Evolutionary conservation across 2,329 filamentous ascomycete genomes (phyloP), one percentile per base, ranked within the genome.

Genomic region (Venturia carpophila): DNA sequence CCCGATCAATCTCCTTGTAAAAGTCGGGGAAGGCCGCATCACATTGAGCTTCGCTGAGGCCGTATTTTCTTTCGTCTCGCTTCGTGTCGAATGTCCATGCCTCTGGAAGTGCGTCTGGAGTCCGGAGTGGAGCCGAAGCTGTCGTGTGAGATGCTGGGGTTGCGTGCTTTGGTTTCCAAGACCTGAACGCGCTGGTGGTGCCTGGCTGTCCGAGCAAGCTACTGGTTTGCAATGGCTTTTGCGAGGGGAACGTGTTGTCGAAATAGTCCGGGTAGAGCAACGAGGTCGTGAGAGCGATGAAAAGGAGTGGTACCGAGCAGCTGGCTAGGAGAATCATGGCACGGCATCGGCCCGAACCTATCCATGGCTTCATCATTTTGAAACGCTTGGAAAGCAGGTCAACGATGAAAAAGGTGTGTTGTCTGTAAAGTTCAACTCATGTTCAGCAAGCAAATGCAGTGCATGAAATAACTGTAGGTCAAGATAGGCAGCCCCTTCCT

Each of bases 1-100:
- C 68, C 34, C 69, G 69, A 17, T 72, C 70, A 27, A 74, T 67
- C 45, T 72, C 72, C 13, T 68, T 64, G 64, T 69, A 74, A 15
- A 72, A 67, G 34, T 65, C 63, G n/a, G 68, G 55, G 55, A 74
- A 73, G 37, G 68, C 63, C 24, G 67, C 65, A 58, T 67, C 63
- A 58, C 71, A 74, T 60, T 73, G 67, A 47, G 65, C 65, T 19
- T 52, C 43, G n/a, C 64, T 65, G 45, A 71, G 67, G 13, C 67
- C 69, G 37, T 69, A 71, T 42, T 69, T 64, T 72, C 78, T 37
- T 70, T 68, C 67, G 45, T 62, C 64, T 6, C 49, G 42, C 21
- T 41, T 42, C 19, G 62, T 37, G 64, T 52, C 56, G 39, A 67
- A 67, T 6, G 15, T 17, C 65, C 65, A 67, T 37, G 17, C 49